Evolutionary conservation across 805 yeast species (phyloP), one percentile per base, ranked within the genome.

Genomic region (Kockiozyma suomiensis): DNA sequence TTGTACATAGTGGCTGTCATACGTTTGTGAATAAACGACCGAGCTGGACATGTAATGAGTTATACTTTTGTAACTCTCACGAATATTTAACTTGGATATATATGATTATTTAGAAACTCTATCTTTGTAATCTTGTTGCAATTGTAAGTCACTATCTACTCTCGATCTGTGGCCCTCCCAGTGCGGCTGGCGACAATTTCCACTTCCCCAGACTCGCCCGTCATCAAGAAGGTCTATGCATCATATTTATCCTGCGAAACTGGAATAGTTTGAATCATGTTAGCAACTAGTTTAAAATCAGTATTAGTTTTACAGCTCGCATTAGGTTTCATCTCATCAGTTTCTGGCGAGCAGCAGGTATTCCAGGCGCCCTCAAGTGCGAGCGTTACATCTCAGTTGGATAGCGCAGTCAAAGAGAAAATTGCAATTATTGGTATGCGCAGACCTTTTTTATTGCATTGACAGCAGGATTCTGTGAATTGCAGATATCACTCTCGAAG

Each of bases 391-490:
- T 32, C 26, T 37, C 23, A 17, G 4, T 13, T 3, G 21, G 38
- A 26, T 7, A 13, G 17, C 23, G 38, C 37, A 32, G 35, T 35
- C 25, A 46, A 28, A 21, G 54, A 53, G 40, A 33, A 37, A 30
- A 53, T 58, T 32, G 61, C 61, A 10, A 58, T 58, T 26, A 58
- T 58, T 10, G 61, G 61, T 58, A 35, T 40, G 52, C 6, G 33
- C 10, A 7, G 33, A 30, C 10, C 33, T n/a, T n/a, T n/a, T n/a
- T n/a, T n/a, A n/a, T n/a, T n/a, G n/a, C n/a, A n/a, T n/a, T n/a
- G n/a, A n/a, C n/a, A n/a, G n/a, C 33, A 30, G 6, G 10, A 10
- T 30, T 30, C 10, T 30, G 33, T 30, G 33, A 30, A 6, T 41
- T 41, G 42, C 21, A n/a, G 42, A 8, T 38, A 38, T 6, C 10